phyloP scores from a whole-genome alignment of 805 yeast genomes.

The Hanseniaspora meyeri region DNA sequence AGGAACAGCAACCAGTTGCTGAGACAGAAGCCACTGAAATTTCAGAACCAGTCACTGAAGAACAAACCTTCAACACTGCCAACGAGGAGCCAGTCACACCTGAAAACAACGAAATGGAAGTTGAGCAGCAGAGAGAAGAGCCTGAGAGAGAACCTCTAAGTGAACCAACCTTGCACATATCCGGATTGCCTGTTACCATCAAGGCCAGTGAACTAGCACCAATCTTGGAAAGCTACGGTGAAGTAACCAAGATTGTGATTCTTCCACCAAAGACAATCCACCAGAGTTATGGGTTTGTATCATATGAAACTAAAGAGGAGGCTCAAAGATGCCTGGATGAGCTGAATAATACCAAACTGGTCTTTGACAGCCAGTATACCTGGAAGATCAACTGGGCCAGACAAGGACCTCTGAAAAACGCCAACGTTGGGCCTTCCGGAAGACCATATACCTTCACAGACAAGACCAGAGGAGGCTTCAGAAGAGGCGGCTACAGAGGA shows the following conservation, averaged over 20 bases:
- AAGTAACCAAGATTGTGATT: slow-evolving; percentile 45
- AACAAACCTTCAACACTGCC: neutral
- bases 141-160: slow-evolving; percentile 25
- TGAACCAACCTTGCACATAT: slow-evolving; percentile 36
- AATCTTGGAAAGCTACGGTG: slow-evolving; percentile 49
- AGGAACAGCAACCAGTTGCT: neutral
- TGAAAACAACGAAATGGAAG: neutral
- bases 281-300: slow-evolving; percentile 53
- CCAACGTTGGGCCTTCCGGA: slow-evolving; percentile 12
- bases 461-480: neutral
- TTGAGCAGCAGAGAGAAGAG: slow-evolving; percentile 13
- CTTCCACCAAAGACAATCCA: slow-evolving; percentile 52
- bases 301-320: slow-evolving; percentile 39
- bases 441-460: slow-evolving; percentile 11
- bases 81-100: neutral
- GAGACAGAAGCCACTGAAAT: neutral
- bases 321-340: slow-evolving; percentile 42
- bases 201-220: slow-evolving; percentile 48
- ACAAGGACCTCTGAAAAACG: slow-evolving; percentile 33
- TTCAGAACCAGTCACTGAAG: neutral
- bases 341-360: slow-evolving; percentile 35
- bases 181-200: slow-evolving; percentile 41
- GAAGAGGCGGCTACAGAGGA: slow-evolving; percentile 15
- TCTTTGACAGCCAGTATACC: slow-evolving; percentile 31
- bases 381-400: slow-evolving; percentile 45